phyloP scores from a whole-genome alignment of 2,329 filamentous ascomycete genomes.

The Venturiaceae sp. region DNA sequence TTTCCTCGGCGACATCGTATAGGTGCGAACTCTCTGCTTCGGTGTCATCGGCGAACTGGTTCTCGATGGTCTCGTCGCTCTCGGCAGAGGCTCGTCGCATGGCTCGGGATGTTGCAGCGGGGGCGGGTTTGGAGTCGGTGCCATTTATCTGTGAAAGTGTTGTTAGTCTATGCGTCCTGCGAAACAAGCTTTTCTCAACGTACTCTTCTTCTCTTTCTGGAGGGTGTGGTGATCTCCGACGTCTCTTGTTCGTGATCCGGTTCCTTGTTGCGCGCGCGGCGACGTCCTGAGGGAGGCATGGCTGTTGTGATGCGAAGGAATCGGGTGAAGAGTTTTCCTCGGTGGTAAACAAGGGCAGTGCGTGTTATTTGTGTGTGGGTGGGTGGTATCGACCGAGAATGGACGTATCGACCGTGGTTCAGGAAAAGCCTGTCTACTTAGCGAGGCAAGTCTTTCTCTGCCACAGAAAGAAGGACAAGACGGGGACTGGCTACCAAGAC shows the following conservation, averaged over 20 bases:
- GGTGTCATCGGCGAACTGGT: not conserved
- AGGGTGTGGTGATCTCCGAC: constrained; percentile 6
- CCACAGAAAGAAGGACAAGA: no score
- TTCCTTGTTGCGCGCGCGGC: constrained; percentile 4
- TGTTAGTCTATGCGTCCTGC: no score
- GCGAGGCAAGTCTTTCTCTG: no score
- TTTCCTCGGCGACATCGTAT: constrained; percentile 4
- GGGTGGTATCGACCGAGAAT: not conserved
- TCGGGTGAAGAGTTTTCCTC: not conserved
- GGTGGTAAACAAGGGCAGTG: not conserved
- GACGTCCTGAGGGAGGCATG: constrained; percentile 6
- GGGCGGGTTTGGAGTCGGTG: not conserved
- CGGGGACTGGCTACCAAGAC: not conserved
- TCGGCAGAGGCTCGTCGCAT: constrained; percentile 1
- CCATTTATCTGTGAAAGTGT: constrained; percentile 6
- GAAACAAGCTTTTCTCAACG: not conserved
- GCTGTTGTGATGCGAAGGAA: not conserved
- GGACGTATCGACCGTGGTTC: not conserved
- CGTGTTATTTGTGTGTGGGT: not conserved
- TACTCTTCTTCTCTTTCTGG: constrained; percentile 7
- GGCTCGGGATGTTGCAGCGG: not conserved
- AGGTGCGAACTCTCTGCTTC: not conserved
- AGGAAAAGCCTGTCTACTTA: no score
- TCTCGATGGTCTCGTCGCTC: constrained; percentile 6
- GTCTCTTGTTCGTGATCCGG: constrained; percentile 4